Evolutionary conservation across 306 rosid species (phyloP).

Genomic region (Vigna trinervia): DNA sequence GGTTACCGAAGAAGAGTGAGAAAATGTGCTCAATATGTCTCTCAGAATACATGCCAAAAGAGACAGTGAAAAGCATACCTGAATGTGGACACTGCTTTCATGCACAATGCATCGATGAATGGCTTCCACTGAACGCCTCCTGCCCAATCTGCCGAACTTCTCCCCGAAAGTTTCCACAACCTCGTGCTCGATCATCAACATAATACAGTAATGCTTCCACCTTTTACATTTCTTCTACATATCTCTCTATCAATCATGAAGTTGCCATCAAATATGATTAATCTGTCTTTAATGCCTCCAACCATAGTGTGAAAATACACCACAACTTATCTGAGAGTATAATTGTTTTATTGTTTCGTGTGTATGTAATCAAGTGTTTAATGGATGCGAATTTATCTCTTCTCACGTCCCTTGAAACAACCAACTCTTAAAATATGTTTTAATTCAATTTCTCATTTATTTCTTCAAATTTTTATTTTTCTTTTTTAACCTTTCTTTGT

Average conservation of each 20-base stretch:
- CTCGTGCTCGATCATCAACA: background rate
- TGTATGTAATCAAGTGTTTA: too few relatives aligned
- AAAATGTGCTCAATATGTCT: constrained; percentile 69
- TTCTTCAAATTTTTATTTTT: too few relatives aligned
- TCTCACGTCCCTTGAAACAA: too few relatives aligned
- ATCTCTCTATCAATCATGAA: background rate
- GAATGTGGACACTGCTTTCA: constrained; percentile 79
- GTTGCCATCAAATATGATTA: background rate
- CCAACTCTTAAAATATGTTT: too few relatives aligned
- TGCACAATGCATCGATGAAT: constrained; percentile 72
- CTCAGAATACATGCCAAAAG: constrained; percentile 65
- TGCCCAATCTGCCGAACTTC: constrained; percentile 83
- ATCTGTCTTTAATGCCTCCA: background rate
- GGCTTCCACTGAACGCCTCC: constrained; percentile 72
- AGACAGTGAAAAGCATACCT: constrained; percentile 68
- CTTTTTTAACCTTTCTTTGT: too few relatives aligned
- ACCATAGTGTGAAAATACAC: background rate
- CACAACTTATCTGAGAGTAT: background rate
- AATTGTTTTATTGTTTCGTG: too few relatives aligned
- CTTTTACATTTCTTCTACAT: background rate
- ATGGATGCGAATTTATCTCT: too few relatives aligned
- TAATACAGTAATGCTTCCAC: background rate
- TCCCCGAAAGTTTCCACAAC: constrained; percentile 30
- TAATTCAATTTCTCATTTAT: too few relatives aligned
- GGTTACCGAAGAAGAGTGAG: constrained; percentile 56